A percentile compares a stretch with the other conserved stretches of the same genome.
Evolutionary conservation across 768 basidiomycete genomes (phyloP).

Genomic region (Suillus discolor): DNA sequence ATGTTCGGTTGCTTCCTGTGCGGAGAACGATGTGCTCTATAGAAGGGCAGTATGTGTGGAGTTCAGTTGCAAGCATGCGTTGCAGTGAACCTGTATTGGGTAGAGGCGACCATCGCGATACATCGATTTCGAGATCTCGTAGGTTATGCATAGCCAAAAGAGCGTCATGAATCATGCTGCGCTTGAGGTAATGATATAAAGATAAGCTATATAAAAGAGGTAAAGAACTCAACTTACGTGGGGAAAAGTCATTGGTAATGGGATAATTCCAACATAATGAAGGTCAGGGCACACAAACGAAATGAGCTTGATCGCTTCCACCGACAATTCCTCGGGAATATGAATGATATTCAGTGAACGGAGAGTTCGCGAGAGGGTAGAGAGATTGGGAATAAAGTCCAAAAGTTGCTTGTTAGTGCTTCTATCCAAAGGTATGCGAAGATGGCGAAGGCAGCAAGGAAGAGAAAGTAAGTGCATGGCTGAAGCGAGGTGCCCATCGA

Average conservation of each 20-base stretch:
- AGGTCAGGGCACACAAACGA: constrained; percentile 36
- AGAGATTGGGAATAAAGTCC: constrained; percentile 35
- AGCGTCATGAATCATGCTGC: constrained; percentile 34
- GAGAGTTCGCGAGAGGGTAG: constrained; percentile 31
- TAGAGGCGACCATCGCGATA: constrained; percentile 37
- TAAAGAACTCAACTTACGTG: constrained; percentile 34
- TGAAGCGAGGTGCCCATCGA: constrained; percentile 49
- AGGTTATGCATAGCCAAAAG: constrained; percentile 38
- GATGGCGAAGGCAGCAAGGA: constrained; percentile 42
- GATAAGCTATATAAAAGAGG: constrained; percentile 10
- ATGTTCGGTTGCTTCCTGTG: constrained; percentile 28
- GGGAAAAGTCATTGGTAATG: constrained; percentile 32
- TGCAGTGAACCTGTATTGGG: constrained; percentile 31
- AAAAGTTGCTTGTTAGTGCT: constrained; percentile 35
- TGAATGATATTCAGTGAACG: constrained; percentile 39
- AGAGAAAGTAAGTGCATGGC: constrained; percentile 40
- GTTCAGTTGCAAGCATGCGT: constrained; percentile 40
- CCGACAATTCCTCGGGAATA: constrained; percentile 34
- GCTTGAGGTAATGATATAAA: constrained; percentile 23
- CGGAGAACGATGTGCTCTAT: constrained; percentile 39
- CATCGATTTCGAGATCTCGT: constrained; percentile 38
- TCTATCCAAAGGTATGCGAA: constrained; percentile 47
- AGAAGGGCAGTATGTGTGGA: constrained; percentile 39
- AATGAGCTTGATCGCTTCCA: constrained; percentile 34
- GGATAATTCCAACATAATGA: constrained; percentile 41